These are phyloP conservation scores for Verticillium isaacii DNA, from an alignment of 2,329 filamentous ascomycete genomes.

Conservation along the genomic window DNA sequence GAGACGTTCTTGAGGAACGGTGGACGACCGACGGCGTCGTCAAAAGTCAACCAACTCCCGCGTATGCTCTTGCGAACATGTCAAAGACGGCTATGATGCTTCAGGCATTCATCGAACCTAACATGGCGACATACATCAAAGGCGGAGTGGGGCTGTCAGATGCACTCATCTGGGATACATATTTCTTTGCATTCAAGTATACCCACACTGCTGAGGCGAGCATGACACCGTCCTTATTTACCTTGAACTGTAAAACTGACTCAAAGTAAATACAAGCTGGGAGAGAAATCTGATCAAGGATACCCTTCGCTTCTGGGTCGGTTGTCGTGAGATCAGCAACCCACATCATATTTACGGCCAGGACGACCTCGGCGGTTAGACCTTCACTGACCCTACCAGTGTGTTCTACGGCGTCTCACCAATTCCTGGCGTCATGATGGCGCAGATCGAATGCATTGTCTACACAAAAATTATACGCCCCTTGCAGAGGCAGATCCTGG, in stretches of 20 bases:
- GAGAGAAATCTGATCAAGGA: neutral
- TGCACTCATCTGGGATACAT: neutral
- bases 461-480: constrained; percentile 4
- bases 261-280: neutral
- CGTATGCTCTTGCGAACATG: neutral
- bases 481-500: neutral
- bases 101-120: neutral
- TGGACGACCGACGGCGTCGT: neutral
- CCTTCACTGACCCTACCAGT: neutral
- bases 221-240: too few species aligned
- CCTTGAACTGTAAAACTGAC: neutral
- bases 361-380: neutral
- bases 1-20: neutral
- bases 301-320: neutral
- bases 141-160: neutral
- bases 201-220: neutral
- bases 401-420: neutral
- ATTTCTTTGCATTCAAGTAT: neutral
- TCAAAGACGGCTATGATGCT: neutral
- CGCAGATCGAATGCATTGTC: constrained; percentile 6
- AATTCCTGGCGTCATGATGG: constrained; percentile 3
- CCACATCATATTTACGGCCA: neutral
- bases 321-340: neutral
- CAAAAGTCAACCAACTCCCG: neutral
- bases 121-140: neutral